phyloP scores from a whole-genome alignment of 192 early-diverging fungal genomes.

The Coemansia sp. region DNA sequence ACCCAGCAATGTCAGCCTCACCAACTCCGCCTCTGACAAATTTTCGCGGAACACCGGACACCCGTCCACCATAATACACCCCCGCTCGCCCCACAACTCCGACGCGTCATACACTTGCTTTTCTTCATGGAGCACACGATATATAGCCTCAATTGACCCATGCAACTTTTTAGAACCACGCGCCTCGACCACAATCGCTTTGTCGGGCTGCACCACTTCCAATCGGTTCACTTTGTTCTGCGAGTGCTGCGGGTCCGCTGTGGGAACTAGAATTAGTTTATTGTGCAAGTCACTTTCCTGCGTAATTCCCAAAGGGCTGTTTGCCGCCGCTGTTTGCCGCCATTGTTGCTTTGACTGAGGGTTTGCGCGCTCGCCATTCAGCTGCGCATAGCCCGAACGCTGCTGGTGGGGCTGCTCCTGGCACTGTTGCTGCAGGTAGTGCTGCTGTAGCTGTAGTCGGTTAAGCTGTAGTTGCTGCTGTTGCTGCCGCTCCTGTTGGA shows the following conservation, averaged over 20 bases:
- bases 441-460: too few relatives aligned
- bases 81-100: neutral
- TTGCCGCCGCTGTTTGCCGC: constrained; percentile 2
- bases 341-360: neutral
- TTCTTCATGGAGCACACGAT: constrained; percentile 16
- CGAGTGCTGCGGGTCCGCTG: constrained; percentile 13
- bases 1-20: too few relatives aligned
- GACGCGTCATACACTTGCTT: neutral
- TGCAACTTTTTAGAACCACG: neutral
- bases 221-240: constrained; percentile 24
- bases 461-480: too few relatives aligned
- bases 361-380: constrained; percentile 8
- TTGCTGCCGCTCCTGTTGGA: too few relatives aligned
- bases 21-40: too few relatives aligned
- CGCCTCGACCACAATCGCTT: constrained; percentile 26
- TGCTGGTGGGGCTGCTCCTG: too few relatives aligned
- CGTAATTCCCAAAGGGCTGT: constrained; percentile 21
- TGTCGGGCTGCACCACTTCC: constrained; percentile 25
- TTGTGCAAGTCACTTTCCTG: constrained; percentile 21
- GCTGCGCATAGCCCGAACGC: constrained; percentile 6
- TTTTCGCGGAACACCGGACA: too few relatives aligned
- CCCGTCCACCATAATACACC: neutral
- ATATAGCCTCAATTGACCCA: constrained; percentile 28
- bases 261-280: constrained; percentile 30
- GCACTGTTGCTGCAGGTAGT: too few relatives aligned